Evolutionary conservation across 108 stramenopile genomes (phyloP).

Genomic region (Cyclotella atomus): DNA sequence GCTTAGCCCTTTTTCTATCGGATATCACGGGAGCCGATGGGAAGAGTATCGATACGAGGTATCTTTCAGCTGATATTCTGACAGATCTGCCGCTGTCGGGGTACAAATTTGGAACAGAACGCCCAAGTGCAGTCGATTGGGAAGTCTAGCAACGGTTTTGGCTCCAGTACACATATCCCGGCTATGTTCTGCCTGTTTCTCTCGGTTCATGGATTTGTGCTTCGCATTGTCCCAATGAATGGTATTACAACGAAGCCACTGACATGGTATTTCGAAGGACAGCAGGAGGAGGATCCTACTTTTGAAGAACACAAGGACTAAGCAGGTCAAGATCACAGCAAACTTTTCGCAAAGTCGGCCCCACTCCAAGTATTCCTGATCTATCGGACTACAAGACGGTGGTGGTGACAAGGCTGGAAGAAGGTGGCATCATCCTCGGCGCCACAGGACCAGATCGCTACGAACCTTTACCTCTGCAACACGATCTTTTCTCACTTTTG

Average conservation of each 20-base stretch:
- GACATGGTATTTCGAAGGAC: background rate
- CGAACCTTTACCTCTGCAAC: background rate
- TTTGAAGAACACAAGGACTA: background rate
- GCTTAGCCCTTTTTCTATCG: background rate
- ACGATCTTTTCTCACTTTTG: background rate
- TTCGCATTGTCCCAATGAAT: background rate
- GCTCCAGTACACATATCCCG: background rate
- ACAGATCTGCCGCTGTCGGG: background rate
- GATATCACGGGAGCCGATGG: slow-evolving; percentile 5
- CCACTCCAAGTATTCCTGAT: background rate
- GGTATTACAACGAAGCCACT: background rate
- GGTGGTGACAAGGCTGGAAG: background rate
- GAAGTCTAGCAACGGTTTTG: background rate
- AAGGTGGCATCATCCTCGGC: background rate
- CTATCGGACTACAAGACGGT: background rate
- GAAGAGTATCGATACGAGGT: background rate
- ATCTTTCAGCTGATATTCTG: background rate
- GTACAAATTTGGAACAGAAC: background rate
- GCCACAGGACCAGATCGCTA: background rate
- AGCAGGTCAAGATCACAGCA: background rate
- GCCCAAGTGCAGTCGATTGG: background rate
- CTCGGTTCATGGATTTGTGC: background rate
- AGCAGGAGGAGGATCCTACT: background rate
- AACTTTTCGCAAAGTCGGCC: background rate
- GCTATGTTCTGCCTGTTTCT: background rate